A percentile compares a stretch with the other conserved stretches of the same genome.
Conservation (phyloP, 805 yeast species). For the Ogataea paradorogensis region DNA sequence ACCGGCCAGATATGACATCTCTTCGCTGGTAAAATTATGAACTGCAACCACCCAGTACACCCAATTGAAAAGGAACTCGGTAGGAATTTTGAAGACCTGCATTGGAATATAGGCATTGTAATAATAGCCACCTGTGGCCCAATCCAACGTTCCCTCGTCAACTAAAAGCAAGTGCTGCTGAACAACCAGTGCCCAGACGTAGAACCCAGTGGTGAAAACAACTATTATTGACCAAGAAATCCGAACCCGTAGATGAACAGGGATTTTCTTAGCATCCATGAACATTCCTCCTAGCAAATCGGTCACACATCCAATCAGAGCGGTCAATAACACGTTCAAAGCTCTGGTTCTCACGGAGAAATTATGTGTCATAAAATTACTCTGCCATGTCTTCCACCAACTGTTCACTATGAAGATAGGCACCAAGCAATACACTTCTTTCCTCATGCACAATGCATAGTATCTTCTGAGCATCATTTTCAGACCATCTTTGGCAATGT, state of each 20-base stretch:
- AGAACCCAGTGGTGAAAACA: constrained; percentile 14
- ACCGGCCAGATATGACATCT: constrained; percentile 22
- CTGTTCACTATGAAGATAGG: constrained; percentile 21
- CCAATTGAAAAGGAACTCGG: constrained; percentile 27
- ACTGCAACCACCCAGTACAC: constrained; percentile 27
- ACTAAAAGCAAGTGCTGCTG: constrained; percentile 7
- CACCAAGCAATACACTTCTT: constrained; percentile 20
- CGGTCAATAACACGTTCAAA: constrained; percentile 25
- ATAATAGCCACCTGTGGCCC: constrained; percentile 19
- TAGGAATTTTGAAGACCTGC: constrained; percentile 23
- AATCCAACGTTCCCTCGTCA: constrained; percentile 19
- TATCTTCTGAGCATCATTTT: constrained; percentile 7
- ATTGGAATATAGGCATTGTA: constrained; percentile 22
- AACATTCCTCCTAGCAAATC: constrained; percentile 21
- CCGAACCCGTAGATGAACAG: constrained; percentile 15
- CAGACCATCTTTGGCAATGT: constrained; percentile 9
- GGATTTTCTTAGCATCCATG: constrained; percentile 16
- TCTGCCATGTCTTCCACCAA: constrained; percentile 28
- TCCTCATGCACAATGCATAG: constrained; percentile 12
- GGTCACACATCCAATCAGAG: constrained; percentile 17
- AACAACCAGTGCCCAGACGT: constrained; percentile 22
- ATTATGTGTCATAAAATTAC: constrained; percentile 23
- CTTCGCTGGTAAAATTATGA: constrained; percentile 19
- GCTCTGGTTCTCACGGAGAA: constrained; percentile 28
- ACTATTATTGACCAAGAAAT: constrained; percentile 19